These are phyloP conservation scores for Lipomyces yarrowii DNA, from an alignment of 1,139 yeast species.

Conservation along the genomic window DNA sequence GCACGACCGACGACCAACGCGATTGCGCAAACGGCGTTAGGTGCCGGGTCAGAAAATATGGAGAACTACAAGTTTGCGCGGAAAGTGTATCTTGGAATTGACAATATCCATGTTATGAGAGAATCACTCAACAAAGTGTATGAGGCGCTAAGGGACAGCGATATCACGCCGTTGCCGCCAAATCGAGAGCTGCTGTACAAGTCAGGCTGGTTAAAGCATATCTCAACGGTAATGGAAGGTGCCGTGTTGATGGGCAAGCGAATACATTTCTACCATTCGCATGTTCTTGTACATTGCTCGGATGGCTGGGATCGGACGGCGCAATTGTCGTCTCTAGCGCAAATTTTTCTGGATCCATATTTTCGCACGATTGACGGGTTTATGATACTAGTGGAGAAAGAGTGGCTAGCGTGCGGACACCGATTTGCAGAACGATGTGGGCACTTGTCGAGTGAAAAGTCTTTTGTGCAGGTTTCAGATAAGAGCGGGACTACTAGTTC, in stretches of 20 bases:
- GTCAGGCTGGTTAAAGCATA: constrained; percentile 79
- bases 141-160: constrained; percentile 68
- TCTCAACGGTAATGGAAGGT: constrained; percentile 69
- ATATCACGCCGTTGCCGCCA: constrained; percentile 53
- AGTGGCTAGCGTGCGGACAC: constrained; percentile 95
- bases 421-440: constrained; percentile 84
- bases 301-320: constrained; percentile 99
- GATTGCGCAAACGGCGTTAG: constrained; percentile 93
- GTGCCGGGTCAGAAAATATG: constrained; percentile 95
- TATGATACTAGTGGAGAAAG: constrained; percentile 82
- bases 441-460: constrained; percentile 54
- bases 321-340: constrained; percentile 81
- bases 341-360: constrained; percentile 87
- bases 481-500: constrained; percentile 28
- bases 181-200: constrained; percentile 54
- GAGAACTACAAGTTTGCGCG: constrained; percentile 72
- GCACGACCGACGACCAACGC: constrained; percentile 93
- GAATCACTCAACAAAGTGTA: constrained; percentile 72
- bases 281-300: constrained; percentile 87
- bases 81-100: constrained; percentile 85
- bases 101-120: constrained; percentile 93
- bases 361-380: constrained; percentile 87
- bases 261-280: constrained; percentile 78
- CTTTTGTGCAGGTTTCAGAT: constrained; percentile 37
- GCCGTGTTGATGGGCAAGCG: constrained; percentile 79